Conservation (phyloP, 768 basidiomycete genomes). For the Amanita exitialis region DNA sequence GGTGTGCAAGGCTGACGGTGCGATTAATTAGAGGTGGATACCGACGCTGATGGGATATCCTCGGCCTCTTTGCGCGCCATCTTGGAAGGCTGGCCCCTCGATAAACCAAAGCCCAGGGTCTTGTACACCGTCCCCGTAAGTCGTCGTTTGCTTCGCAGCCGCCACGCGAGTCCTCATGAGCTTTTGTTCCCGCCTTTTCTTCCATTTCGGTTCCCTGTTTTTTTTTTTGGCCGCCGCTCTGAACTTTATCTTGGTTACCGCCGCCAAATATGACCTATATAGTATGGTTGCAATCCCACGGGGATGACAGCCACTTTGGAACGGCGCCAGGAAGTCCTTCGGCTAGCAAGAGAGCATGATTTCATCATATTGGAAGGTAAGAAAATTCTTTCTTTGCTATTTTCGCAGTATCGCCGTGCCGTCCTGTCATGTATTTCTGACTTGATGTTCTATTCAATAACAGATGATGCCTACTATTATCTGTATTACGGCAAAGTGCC, state of each 20-base stretch:
- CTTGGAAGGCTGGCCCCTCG: conserved; percentile 66
- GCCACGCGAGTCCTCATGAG: not conserved
- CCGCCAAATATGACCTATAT: conserved; percentile 1
- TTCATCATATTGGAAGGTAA: conserved; percentile 81
- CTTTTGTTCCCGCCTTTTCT: not conserved
- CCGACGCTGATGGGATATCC: conserved; percentile 64
- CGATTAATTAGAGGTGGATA: conserved; percentile 53
- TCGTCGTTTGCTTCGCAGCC: not conserved
- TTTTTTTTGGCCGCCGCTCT: conserved; percentile 3
- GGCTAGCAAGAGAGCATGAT: conserved; percentile 61
- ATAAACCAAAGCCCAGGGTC: conserved; percentile 63
- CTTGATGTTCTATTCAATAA: not conserved
- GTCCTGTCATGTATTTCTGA: not conserved
- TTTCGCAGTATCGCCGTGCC: not conserved
- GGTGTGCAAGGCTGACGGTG: not conserved
- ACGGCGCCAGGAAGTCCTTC: conserved; percentile 62
- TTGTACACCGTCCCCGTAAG: conserved; percentile 76
- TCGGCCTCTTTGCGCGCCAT: conserved; percentile 49
- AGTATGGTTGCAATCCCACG: conserved; percentile 85
- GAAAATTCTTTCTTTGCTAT: conserved; percentile 7
- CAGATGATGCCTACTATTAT: conserved; percentile 77
- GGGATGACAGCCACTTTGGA: conserved; percentile 68
- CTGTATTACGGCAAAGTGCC: conserved; percentile 62
- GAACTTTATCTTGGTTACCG: conserved; percentile 2
- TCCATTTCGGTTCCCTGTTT: not conserved